phyloP scores from a whole-genome alignment of 129 eudicot genomes.

The carrot (Daucus carota) region DNA sequence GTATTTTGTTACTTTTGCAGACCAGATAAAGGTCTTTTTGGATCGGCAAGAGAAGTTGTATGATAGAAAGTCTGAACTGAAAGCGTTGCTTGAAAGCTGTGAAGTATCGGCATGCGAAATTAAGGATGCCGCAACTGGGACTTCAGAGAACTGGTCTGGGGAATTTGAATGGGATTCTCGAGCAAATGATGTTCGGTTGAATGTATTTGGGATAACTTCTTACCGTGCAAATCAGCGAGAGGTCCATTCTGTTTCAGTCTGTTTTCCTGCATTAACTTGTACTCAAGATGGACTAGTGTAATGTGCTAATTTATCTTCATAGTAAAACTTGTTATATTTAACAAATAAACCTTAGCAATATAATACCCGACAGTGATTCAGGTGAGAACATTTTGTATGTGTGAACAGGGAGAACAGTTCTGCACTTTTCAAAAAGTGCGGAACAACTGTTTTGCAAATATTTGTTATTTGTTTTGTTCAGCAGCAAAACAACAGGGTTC shows the following conservation, averaged over 20 bases:
- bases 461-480: too few species aligned
- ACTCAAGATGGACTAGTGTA: not conserved
- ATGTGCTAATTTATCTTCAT: not conserved
- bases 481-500: too few species aligned
- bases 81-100: constrained; percentile 52
- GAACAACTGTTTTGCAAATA: too few species aligned
- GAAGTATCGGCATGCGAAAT: constrained; percentile 34
- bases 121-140: constrained; percentile 35
- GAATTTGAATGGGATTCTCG: constrained; percentile 73
- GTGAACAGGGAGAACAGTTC: too few species aligned
- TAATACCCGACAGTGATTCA: too few species aligned
- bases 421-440: too few species aligned
- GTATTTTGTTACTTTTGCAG: constrained; percentile 25
- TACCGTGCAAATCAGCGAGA: constrained; percentile 96
- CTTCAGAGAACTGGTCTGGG: constrained; percentile 75
- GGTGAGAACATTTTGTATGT: too few species aligned
- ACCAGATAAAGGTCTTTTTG: constrained; percentile 67
- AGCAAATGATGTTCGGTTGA: constrained; percentile 77
- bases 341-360: not conserved
- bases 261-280: not conserved
- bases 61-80: constrained; percentile 79
- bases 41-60: constrained; percentile 77
- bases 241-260: constrained; percentile 31
- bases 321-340: not conserved
- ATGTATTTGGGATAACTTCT: constrained; percentile 70